Evolutionary conservation across 805 yeast species (phyloP).

Genomic region (Ogataea nitratoaversa): DNA sequence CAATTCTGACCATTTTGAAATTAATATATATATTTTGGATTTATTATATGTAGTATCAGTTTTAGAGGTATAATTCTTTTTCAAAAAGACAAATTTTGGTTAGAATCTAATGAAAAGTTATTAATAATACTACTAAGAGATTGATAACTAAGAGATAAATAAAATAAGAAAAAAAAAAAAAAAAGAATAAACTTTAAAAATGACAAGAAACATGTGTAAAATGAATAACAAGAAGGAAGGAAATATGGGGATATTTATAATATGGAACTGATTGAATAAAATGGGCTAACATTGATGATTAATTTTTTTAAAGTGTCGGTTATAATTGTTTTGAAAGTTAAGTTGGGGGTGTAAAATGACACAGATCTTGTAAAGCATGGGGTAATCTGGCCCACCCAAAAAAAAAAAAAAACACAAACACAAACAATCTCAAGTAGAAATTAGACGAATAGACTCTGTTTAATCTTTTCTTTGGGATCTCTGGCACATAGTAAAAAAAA

Average conservation of each 20-base stretch:
- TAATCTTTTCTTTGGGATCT: no score
- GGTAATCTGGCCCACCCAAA: not conserved
- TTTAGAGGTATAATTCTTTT: no score
- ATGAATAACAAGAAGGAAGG: not conserved
- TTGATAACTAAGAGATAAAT: not conserved
- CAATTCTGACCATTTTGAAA: slow-evolving; percentile 22
- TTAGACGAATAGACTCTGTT: not conserved
- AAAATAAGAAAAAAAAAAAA: not conserved
- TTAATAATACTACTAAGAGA: not conserved
- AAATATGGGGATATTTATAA: slow-evolving; percentile 11
- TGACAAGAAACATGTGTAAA: not conserved
- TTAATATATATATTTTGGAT: slow-evolving; percentile 8
- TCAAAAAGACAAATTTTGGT: no score
- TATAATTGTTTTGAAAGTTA: no score
- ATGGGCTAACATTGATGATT: no score
- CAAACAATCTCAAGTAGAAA: not conserved
- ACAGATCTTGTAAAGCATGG: not conserved
- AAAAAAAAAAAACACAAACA: not conserved
- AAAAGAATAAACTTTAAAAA: no score
- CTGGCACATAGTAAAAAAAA: no score
- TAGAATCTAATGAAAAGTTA: no score
- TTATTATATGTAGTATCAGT: no score
- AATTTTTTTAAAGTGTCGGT: no score
- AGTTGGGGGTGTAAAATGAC: not conserved
- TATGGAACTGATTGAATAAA: no score